Evolutionary conservation across 129 eudicot species (phyloP).

Genomic region (Centrapalus pauciflorus): DNA sequence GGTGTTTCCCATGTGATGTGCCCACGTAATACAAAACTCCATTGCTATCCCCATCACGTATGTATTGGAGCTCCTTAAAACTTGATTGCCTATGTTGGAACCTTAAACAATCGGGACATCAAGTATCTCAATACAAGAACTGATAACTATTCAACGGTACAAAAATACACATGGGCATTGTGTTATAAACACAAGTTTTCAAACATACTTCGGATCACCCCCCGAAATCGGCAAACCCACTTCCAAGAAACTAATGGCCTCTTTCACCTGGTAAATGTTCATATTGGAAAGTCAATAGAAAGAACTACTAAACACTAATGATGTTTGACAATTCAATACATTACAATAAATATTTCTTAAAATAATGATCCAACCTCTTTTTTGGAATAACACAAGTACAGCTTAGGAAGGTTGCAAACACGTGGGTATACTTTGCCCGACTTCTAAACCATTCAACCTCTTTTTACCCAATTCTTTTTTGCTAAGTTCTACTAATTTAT

Average conservation of each 20-base stretch:
- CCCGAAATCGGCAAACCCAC: conserved; percentile 39
- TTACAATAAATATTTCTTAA: too few species aligned
- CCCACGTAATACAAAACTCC: conserved; percentile 78
- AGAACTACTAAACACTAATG: too few species aligned
- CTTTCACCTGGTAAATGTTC: conserved; percentile 63
- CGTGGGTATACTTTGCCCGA: too few species aligned
- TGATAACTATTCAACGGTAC: not conserved
- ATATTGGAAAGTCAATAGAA: not conserved
- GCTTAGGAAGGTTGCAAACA: too few species aligned
- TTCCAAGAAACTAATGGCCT: conserved; percentile 65
- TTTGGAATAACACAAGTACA: too few species aligned
- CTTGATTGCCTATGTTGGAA: conserved; percentile 87
- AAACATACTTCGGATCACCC: conserved; percentile 57
- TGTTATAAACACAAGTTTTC: conserved; percentile 4
- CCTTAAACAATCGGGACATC: conserved; percentile 26
- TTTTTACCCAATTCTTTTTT: too few species aligned
- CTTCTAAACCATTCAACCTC: too few species aligned
- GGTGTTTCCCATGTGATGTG: conserved; percentile 91
- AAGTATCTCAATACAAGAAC: not conserved
- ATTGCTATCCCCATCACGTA: conserved; percentile 92
- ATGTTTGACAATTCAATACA: too few species aligned
- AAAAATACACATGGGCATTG: not conserved
- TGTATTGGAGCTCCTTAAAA: conserved; percentile 92
- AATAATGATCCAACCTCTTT: too few species aligned
- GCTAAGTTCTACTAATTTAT: too few species aligned